Conservation (phyloP, 2,329 filamentous ascomycete genomes). For the Paecilomyces sp. region DNA sequence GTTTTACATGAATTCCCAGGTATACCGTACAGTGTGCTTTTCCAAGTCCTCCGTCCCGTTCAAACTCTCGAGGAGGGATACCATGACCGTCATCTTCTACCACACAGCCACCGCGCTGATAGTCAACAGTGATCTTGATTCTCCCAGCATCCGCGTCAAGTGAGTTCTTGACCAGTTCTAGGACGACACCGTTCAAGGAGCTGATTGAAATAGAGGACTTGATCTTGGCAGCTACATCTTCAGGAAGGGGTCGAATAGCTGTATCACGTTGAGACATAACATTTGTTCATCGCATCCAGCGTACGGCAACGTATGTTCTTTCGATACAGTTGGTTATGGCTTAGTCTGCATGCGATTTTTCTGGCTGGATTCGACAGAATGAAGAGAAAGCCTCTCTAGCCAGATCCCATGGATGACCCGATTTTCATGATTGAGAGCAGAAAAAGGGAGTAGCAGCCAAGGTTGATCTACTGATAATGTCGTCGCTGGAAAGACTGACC, state of each 20-base stretch:
- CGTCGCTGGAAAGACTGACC: neutral
- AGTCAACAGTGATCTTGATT: conserved; percentile 66
- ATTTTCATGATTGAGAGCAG: neutral
- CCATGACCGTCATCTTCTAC: conserved; percentile 82
- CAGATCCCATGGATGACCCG: neutral
- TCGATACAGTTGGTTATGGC: neutral
- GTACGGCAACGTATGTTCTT: neutral
- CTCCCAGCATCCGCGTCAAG: conserved; percentile 70
- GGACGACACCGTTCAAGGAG: conserved; percentile 62
- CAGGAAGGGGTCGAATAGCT: conserved; percentile 61
- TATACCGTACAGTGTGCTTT: conserved; percentile 58
- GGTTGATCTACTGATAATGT: neutral
- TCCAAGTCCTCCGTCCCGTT: conserved; percentile 60
- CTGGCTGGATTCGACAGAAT: neutral
- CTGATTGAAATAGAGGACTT: conserved; percentile 77
- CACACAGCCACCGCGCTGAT: conserved; percentile 64
- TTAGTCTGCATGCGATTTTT: neutral
- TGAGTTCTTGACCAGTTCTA: conserved; percentile 72
- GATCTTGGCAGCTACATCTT: conserved; percentile 67
- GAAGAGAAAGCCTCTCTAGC: neutral
- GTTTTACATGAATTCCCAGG: conserved; percentile 2
- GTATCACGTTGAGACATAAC: neutral
- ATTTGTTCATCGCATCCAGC: neutral
- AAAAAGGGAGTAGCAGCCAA: neutral
- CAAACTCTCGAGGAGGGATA: conserved; percentile 67